These are phyloP conservation scores for Colletotrichum kahawae DNA, from an alignment of 2,329 filamentous ascomycete species.

Conservation along the genomic window DNA sequence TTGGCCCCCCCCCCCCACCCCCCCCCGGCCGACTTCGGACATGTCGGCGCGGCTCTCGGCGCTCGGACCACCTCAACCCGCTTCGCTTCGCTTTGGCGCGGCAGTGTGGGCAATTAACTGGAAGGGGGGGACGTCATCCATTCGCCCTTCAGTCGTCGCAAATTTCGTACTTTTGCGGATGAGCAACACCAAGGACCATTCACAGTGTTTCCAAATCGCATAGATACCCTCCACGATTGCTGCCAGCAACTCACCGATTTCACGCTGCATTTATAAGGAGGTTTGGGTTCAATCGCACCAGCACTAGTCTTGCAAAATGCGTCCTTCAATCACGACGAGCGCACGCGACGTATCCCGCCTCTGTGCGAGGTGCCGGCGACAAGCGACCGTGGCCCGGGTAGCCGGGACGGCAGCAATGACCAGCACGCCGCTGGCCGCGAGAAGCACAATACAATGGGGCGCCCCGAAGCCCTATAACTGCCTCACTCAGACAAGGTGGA, in stretches of 20 bases:
- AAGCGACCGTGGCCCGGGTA: constrained; percentile 25
- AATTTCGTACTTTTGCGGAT: neutral
- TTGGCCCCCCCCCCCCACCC: neutral
- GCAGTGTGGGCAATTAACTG: constrained; percentile 4
- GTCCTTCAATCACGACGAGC: constrained; percentile 26
- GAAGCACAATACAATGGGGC: neutral
- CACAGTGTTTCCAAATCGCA: neutral
- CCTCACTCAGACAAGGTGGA: constrained; percentile 10
- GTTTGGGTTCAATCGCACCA: neutral
- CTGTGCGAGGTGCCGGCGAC: constrained; percentile 38
- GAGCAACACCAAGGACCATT: neutral
- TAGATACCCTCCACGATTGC: neutral
- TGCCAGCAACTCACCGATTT: neutral
- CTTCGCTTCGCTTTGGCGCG: constrained; percentile 17
- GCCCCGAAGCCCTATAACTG: neutral
- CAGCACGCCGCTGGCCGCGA: neutral
- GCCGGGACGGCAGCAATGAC: constrained; percentile 18
- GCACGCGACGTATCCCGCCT: constrained; percentile 34
- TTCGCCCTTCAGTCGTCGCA: neutral
- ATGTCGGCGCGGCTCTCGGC: constrained; percentile 15
- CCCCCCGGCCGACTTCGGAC: constrained; percentile 5
- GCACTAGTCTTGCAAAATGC: constrained; percentile 25
- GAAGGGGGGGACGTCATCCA: constrained; percentile 16
- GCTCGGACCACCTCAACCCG: neutral
- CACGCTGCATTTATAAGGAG: neutral